These are phyloP conservation scores for Aureobasidium sp. DNA, from an alignment of 2,329 filamentous ascomycete species.

Conservation along the genomic window DNA sequence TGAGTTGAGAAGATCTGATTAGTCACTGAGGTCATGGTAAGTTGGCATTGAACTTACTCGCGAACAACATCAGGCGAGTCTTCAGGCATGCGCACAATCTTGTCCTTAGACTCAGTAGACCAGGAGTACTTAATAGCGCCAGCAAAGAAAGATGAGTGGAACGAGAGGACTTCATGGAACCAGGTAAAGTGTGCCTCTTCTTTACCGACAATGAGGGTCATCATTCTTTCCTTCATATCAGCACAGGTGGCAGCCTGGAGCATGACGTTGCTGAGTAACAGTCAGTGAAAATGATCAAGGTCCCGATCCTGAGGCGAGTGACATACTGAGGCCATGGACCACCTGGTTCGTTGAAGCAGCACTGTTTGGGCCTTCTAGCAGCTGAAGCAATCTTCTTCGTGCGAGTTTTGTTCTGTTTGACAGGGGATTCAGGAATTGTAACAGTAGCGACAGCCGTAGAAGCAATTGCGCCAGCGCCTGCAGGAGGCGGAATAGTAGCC, in stretches of 20 bases:
- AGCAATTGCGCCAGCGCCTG: neutral
- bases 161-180: neutral
- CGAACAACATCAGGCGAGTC: neutral
- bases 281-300: neutral
- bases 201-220: neutral
- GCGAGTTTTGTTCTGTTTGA: neutral
- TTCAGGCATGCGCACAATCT: neutral
- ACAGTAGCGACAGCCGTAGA: neutral
- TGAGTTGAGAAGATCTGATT: neutral
- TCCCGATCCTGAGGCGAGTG: no score
- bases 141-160: slow-evolving; percentile 3
- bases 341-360: neutral
- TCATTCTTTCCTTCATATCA: neutral
- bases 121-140: neutral
- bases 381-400: neutral
- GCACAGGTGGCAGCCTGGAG: neutral
- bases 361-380: neutral
- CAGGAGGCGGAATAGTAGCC: neutral
- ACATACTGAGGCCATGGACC: neutral
- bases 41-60: neutral
- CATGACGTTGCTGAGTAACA: neutral
- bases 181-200: neutral
- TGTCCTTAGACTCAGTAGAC: neutral
- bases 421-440: no score
- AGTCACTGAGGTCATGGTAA: neutral